These are phyloP conservation scores for Boletus patriciae DNA, from an alignment of 768 basidiomycete genomes.

Conservation along the genomic window DNA sequence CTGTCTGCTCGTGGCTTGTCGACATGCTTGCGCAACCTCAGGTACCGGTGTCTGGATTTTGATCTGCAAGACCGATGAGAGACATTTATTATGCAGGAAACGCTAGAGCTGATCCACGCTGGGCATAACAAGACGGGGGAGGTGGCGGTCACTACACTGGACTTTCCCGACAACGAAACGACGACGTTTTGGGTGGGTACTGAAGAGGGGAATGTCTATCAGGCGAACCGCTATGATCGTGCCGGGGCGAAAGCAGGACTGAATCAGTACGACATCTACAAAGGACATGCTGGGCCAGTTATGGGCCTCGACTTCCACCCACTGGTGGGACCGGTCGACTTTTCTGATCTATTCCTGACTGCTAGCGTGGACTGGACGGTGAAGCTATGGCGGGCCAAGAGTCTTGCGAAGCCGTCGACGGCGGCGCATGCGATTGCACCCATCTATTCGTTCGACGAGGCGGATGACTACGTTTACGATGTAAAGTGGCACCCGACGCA, in stretches of 20 bases:
- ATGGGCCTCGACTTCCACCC: constrained; percentile 97
- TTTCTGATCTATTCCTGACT: constrained; percentile 92
- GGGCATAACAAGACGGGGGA: constrained; percentile 97
- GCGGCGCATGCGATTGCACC: constrained; percentile 56
- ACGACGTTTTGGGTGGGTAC: constrained; percentile 98
- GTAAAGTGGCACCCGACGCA: constrained; percentile 97
- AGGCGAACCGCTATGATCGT: constrained; percentile 95
- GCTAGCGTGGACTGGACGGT: constrained; percentile 97
- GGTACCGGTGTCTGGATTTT: constrained; percentile 41
- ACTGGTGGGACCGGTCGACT: constrained; percentile 85
- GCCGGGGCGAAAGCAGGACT: constrained; percentile 96
- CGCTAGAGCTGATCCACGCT: constrained; percentile 82
- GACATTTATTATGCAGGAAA: constrained; percentile 61
- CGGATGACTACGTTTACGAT: constrained; percentile 98
- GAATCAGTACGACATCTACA: constrained; percentile 90
- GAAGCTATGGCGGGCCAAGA: constrained; percentile 91
- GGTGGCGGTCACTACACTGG: constrained; percentile 89
- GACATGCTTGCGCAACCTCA: constrained; percentile 99
- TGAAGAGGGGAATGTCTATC: constrained; percentile 96
- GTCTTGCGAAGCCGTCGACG: constrained; percentile 71
- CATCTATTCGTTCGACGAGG: constrained; percentile 93
- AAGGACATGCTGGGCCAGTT: constrained; percentile 89
- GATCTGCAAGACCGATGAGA: background rate
- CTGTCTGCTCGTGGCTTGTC: constrained; percentile 95
- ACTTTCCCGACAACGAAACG: constrained; percentile 95